Base-by-base conservation (phyloP, 768 basidiomycete genomes). In the Chalciporus chontae region DNA sequence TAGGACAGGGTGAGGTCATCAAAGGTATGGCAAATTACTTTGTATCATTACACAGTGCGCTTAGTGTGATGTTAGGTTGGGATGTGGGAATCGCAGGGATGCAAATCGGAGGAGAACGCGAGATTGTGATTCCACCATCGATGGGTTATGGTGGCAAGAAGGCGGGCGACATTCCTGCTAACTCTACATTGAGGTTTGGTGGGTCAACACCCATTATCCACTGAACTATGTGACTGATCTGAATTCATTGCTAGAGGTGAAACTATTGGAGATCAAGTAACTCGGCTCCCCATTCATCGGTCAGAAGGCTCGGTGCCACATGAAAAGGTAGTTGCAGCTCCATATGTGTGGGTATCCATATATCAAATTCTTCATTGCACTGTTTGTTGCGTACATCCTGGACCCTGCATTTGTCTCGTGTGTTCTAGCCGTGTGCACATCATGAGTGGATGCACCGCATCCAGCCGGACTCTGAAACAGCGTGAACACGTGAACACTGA, bases 1-100 rank as follows among this genome's bases (percentile, higher is more conserved):
- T 98, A 19, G 95, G 94, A 32, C 73, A 79, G 51, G 91, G 90
- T 21, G 87, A 95, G 65, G 95, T 98, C 45, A 96, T 98, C 70
- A 91, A 92, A 75, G 89, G 86, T 84, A 50, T 40, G 72, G 52
- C 27, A 39, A 36, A 41, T 38, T 17, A 17, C 5, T 11, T 54
- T 26, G 14, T 23, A 14, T 37, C 48, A 27, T 40, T 7, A 17
- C 17, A 5, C 29, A 15, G 34, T 51, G 17, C 9, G 36, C 46
- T 62, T 11, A 55, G 43, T 34, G 14, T 45, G 10, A 40, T 15
- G 24, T 21, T 50, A 87, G 84, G 88, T 40, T 96, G 94, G 94
- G 95, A 97, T 59, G 74, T 90, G 61, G 95, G 94, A 36, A 76
- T 97, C 48, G 83, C 75, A 26, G 95, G 95, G 29, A 96, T 98